These are phyloP conservation scores for Fusarium cyanostomum DNA, from an alignment of 2,329 filamentous ascomycete genomes.

Conservation along the genomic window DNA sequence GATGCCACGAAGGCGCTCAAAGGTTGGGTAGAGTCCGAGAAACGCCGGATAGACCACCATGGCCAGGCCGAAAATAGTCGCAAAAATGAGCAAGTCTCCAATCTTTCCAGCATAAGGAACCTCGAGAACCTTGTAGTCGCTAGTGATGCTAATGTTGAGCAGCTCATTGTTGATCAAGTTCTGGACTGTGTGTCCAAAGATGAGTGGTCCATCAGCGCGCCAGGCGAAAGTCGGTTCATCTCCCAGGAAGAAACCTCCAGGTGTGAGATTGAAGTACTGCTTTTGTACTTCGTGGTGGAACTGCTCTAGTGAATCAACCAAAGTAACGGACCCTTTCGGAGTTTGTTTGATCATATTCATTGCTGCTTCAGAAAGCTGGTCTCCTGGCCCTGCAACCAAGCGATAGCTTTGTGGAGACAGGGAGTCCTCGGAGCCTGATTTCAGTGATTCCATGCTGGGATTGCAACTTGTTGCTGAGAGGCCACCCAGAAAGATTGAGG, in stretches of 20 bases:
- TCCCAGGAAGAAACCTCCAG: background rate
- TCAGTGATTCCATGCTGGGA: background rate
- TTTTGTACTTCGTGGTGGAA: background rate
- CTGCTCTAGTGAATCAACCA: background rate
- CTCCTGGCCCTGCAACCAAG: background rate
- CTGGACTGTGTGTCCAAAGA: background rate
- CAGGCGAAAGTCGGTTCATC: constrained; percentile 3
- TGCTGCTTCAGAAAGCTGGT: background rate
- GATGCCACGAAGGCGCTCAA: constrained; percentile 10
- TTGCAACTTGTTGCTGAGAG: background rate
- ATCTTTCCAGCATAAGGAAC: constrained; percentile 1
- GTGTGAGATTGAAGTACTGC: constrained; percentile 54
- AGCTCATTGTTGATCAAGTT: constrained; percentile 2
- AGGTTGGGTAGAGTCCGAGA: constrained; percentile 8
- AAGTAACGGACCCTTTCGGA: background rate
- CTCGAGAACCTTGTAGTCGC: constrained; percentile 1
- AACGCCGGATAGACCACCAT: constrained; percentile 11
- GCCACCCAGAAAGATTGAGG: background rate
- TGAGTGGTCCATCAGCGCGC: constrained; percentile 1
- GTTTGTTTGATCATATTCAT: background rate
- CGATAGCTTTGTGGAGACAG: background rate
- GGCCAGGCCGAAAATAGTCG: background rate
- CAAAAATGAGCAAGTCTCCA: constrained; percentile 2
- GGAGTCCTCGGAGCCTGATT: background rate
- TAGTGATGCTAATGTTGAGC: background rate